Conservation (phyloP, 306 rosid genomes). For the Prunus fruticosa region DNA sequence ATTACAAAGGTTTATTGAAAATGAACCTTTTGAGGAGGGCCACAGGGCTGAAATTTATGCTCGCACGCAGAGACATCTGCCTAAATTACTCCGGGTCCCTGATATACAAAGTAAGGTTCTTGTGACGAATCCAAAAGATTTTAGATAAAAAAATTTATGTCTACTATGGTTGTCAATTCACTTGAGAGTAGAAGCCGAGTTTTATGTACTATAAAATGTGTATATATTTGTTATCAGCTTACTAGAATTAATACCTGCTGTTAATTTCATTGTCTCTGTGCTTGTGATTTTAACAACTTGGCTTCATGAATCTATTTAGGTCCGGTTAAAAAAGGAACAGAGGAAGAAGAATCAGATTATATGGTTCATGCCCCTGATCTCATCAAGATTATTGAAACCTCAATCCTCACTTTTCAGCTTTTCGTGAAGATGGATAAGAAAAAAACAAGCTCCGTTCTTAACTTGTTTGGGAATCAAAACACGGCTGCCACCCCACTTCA, state of each 20-base stretch:
- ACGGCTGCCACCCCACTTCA: conserved; percentile 67
- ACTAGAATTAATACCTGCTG: not conserved
- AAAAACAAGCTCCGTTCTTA: conserved; percentile 46
- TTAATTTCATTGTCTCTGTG: conserved; percentile 3
- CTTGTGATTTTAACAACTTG: conserved; percentile 11
- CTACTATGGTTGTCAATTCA: not conserved
- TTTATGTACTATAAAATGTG: not conserved
- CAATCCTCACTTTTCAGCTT: conserved; percentile 71
- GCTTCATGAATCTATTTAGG: conserved; percentile 46
- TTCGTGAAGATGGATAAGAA: conserved; percentile 85
- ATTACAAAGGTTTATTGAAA: conserved; percentile 86
- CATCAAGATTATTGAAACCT: conserved; percentile 58
- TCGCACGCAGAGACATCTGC: conserved; percentile 59
- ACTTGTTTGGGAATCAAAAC: conserved; percentile 66
- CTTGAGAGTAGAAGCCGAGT: not conserved
- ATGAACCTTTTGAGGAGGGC: conserved; percentile 92
- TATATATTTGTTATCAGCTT: not conserved
- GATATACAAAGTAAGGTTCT: conserved; percentile 58
- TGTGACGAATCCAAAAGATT: not conserved
- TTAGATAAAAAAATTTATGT: not conserved
- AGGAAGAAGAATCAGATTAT: conserved; percentile 50
- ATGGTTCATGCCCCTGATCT: conserved; percentile 73
- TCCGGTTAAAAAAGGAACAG: conserved; percentile 50
- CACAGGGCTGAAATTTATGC: conserved; percentile 67
- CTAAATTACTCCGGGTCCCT: conserved; percentile 85